A percentile compares a stretch with the other conserved stretches of the same genome.
These are phyloP conservation scores for Paracamarosporium sp. DNA, from an alignment of 2,329 filamentous ascomycete genomes.

Conservation along the genomic window DNA sequence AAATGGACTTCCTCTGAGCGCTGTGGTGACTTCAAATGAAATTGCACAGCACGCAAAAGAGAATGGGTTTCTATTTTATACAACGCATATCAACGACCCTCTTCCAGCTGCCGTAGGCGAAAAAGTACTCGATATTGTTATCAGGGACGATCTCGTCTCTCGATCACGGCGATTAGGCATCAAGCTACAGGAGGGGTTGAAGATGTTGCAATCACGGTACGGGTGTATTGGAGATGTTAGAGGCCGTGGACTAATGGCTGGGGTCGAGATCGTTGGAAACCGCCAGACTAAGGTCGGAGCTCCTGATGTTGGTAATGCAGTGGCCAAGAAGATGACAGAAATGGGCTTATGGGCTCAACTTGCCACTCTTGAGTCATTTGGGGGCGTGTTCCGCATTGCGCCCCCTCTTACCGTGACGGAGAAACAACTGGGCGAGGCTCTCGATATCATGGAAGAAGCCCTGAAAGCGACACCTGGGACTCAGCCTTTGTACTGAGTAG, in stretches of 20 bases:
- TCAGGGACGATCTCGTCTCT: constrained; percentile 60
- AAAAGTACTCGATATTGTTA: constrained; percentile 68
- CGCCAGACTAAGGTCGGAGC: constrained; percentile 56
- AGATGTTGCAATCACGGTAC: constrained; percentile 57
- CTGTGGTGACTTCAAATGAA: constrained; percentile 62
- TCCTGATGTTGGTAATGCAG: constrained; percentile 54
- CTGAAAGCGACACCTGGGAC: constrained; percentile 8
- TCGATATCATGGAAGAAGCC: constrained; percentile 8
- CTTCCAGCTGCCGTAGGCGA: constrained; percentile 65
- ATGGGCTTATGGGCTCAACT: constrained; percentile 65
- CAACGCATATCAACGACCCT: constrained; percentile 69
- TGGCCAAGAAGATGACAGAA: constrained; percentile 58
- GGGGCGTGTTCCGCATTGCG: constrained; percentile 64
- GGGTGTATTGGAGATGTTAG: constrained; percentile 68
- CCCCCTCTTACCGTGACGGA: constrained; percentile 65
- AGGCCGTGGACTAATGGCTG: constrained; percentile 64
- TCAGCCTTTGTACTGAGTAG: constrained; percentile 1
- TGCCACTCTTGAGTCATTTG: constrained; percentile 58
- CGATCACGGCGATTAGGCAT: constrained; percentile 54
- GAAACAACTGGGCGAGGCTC: constrained; percentile 16
- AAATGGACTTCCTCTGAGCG: constrained; percentile 65
- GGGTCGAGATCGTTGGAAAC: constrained; percentile 64
- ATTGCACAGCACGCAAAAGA: constrained; percentile 60
- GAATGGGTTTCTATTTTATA: constrained; percentile 63
- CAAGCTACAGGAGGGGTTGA: constrained; percentile 57